phyloP scores from a whole-genome alignment of 805 yeast species.

The Schwanniomyces occidentalis region DNA sequence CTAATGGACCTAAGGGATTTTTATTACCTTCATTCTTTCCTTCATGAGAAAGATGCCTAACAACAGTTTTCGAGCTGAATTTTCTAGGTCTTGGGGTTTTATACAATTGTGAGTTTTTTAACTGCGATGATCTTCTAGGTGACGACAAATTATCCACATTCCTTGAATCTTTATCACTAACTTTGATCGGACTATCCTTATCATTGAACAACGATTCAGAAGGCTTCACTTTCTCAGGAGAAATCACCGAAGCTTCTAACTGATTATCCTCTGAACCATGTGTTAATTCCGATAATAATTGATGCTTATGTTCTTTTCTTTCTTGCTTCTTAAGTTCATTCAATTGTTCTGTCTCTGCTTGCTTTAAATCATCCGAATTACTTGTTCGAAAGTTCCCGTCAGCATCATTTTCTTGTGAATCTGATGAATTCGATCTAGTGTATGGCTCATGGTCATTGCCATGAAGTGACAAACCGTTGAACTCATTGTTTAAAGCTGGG shows the following conservation, averaged over 20 bases:
- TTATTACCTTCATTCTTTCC: conserved; percentile 6
- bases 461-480: conserved; percentile 19
- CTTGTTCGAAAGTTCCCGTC: neutral
- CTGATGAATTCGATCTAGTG: neutral
- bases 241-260: conserved; percentile 39
- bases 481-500: conserved; percentile 16
- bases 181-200: conserved; percentile 29
- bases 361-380: neutral
- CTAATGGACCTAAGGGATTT: conserved; percentile 29
- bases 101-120: conserved; percentile 28
- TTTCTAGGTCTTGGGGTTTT: conserved; percentile 32
- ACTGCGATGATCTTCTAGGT: conserved; percentile 23
- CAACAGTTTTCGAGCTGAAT: conserved; percentile 28
- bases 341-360: conserved; percentile 20
- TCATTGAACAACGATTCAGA: conserved; percentile 36
- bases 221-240: conserved; percentile 15
- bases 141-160: conserved; percentile 1
- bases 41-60: conserved; percentile 24
- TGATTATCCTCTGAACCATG: conserved; percentile 28
- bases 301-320: conserved; percentile 27
- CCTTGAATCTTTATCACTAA: conserved; percentile 9
- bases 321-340: conserved; percentile 36
- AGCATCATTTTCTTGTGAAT: conserved; percentile 1
- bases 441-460: conserved; percentile 10
- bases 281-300: conserved; percentile 46